These are phyloP conservation scores for Nicotiana undulata DNA, from an alignment of 257 asterid species.

Conservation along the genomic window DNA sequence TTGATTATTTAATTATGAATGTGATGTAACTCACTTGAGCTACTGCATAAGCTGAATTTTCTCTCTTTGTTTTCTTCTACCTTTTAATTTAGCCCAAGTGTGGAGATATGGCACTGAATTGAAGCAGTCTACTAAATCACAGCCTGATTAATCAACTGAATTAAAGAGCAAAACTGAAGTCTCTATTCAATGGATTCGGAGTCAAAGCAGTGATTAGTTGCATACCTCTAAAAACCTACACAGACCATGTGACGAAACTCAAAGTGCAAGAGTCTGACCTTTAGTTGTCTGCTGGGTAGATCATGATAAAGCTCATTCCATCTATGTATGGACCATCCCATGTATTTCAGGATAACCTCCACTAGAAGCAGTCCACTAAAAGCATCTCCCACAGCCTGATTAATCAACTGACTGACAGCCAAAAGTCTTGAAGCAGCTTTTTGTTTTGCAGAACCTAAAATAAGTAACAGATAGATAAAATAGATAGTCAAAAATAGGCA, in stretches of 20 bases:
- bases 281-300: conserved; percentile 89
- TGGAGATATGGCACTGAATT: neutral
- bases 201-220: neutral
- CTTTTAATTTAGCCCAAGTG: neutral
- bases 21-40: neutral
- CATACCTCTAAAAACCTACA: neutral
- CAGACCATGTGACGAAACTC: neutral
- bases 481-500: neutral
- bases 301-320: conserved; percentile 90
- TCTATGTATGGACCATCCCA: conserved; percentile 63
- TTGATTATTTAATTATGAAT: neutral
- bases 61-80: neutral
- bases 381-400: conserved; percentile 96
- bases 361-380: conserved; percentile 78
- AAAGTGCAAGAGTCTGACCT: conserved; percentile 38
- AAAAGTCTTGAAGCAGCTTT: conserved; percentile 73
- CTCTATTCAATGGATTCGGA: neutral
- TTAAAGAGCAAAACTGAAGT: neutral
- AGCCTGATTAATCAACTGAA: too few relatives aligned
- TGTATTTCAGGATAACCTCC: conserved; percentile 69
- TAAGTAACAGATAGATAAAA: conserved; percentile 6
- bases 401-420: conserved; percentile 72
- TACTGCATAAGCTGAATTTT: neutral
- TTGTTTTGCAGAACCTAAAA: conserved; percentile 63
- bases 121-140: neutral